Evolutionary conservation across 441 rosid genomes (phyloP).

Genomic region (Brassica balearica): DNA sequence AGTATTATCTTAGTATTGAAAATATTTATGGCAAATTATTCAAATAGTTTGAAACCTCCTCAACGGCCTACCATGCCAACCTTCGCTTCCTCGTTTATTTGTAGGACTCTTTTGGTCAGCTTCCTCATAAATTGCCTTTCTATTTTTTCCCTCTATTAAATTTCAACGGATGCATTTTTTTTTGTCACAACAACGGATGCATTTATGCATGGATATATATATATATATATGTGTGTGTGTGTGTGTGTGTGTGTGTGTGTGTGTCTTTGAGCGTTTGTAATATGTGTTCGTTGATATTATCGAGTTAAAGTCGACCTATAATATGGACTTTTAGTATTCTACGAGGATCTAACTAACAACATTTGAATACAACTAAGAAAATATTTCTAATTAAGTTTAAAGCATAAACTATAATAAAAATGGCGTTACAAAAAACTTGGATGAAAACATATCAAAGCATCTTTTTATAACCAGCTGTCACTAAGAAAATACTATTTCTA

Average conservation of each 20-base stretch:
- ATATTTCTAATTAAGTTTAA: too few species aligned
- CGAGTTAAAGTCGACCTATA: neutral
- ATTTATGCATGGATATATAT: constrained; percentile 16
- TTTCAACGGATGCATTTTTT: constrained; percentile 30
- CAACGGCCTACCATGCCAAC: constrained; percentile 34
- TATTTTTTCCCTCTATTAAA: neutral
- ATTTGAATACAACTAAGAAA: neutral
- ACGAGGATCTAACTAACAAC: neutral
- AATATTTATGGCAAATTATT: neutral
- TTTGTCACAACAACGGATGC: constrained; percentile 30
- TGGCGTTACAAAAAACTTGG: too few species aligned
- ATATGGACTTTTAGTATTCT: neutral
- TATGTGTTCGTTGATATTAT: neutral
- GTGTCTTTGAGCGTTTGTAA: neutral
- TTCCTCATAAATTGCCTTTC: constrained; percentile 35
- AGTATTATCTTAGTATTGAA: neutral
- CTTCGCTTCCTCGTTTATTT: constrained; percentile 28
- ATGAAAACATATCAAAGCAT: too few species aligned
- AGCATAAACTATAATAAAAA: too few species aligned
- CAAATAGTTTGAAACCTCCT: constrained; percentile 25
- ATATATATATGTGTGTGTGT: neutral
- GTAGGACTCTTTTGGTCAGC: constrained; percentile 33
- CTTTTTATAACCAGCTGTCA: neutral
- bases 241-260: neutral
- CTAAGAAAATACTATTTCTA: neutral